Evolutionary conservation across 2,329 filamentous ascomycete species (phyloP).

Genomic region (Colletotrichum musae): DNA sequence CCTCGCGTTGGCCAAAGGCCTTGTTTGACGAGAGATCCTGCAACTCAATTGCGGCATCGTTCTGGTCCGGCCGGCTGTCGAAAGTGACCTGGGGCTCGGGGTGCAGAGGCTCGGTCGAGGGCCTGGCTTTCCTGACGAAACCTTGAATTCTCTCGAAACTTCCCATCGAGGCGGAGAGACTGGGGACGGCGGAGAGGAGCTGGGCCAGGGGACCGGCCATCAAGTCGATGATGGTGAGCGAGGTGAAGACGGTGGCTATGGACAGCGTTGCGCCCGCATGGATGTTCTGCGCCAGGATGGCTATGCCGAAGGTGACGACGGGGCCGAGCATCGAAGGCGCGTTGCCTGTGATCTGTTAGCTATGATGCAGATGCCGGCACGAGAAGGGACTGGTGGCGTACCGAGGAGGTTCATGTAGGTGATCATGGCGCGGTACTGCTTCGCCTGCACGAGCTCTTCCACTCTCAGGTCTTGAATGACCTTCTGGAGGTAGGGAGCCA

Average conservation of each 20-base stretch:
- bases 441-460: constrained; percentile 42
- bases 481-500: constrained; percentile 41
- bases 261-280: constrained; percentile 18
- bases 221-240: constrained; percentile 45
- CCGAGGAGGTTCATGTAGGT: constrained; percentile 36
- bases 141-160: constrained; percentile 45
- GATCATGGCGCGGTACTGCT: constrained; percentile 42
- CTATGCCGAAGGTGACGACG: constrained; percentile 44
- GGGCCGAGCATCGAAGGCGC: constrained; percentile 38
- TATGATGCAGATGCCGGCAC: background rate
- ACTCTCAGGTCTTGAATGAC: constrained; percentile 42
- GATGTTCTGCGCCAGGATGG: constrained; percentile 33
- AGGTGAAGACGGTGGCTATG: constrained; percentile 43
- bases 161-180: constrained; percentile 44
- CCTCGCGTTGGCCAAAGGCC: background rate
- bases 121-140: constrained; percentile 22
- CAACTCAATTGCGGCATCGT: background rate
- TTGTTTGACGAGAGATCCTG: background rate
- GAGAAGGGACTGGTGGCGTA: rapidly evolving
- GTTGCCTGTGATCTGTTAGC: constrained; percentile 24
- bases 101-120: background rate
- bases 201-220: constrained; percentile 43
- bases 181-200: constrained; percentile 43
- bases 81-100: background rate
- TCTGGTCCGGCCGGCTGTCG: background rate